Base-by-base conservation (phyloP, 2,329 filamentous ascomycete genomes). In the Nemania sp. region DNA sequence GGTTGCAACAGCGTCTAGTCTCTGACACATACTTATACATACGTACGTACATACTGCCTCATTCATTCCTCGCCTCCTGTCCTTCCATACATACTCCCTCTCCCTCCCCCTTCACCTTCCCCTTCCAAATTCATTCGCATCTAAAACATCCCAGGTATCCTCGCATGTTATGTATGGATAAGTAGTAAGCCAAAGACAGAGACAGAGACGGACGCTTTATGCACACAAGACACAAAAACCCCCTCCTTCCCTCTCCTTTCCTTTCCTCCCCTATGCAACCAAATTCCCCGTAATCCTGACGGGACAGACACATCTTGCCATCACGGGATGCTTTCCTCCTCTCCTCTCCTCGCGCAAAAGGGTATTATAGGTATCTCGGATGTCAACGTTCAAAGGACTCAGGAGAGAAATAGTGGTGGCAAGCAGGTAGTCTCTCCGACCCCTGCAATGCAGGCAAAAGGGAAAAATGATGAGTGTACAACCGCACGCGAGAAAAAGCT, bases 281-380 rank as follows among this genome's bases (percentile, higher is more conserved):
- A 10, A 59, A 13, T 26, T 26, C 15, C n/a, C 43, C 41, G n/a
- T 24, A 59, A 35, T 58, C 55, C 38, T 5, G n/a, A 45, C 55
- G 45, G 15, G 8, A 32, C 29, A 32, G n/a, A n/a, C n/a, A 32
- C 8, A 8, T 32, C 29, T 41, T 15, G 7, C 35, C 11, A 11
- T 41, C 43, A 3, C 18, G 43, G 43, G 13, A 41, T 47, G 20
- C n/a, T n/a, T n/a, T 47, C 13, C n/a, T 24, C 43, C 2, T 8
- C n/a, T 24, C 43, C 43, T 47, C 43, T 6, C 18, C 43, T 24
- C 43, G 43, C 43, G 43, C 20, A 22, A 47, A 47, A 18, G 55
- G 56, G 56, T 51, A 59, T 59, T 59, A 51, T 59, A 38, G 41
- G 20, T 47, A 22, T 47, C n/a, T n/a, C n/a, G n/a, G n/a, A n/a